phyloP scores from a whole-genome alignment of 2,329 filamentous ascomycete species.

The Paecilomyces formosus region DNA sequence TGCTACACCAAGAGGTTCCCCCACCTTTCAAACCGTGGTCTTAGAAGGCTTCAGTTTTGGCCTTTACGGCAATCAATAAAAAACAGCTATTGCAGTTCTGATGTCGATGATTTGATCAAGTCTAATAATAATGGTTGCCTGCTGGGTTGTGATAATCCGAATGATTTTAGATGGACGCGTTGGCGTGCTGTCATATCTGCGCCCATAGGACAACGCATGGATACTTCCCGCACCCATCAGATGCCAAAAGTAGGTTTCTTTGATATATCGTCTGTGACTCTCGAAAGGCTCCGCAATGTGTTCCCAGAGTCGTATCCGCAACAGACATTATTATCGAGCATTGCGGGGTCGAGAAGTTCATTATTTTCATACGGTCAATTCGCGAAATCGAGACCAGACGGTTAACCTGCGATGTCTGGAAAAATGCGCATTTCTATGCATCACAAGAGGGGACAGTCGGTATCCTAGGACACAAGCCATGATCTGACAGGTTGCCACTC shows the following conservation, averaged over 20 bases:
- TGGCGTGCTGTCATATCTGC: background rate
- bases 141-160: background rate
- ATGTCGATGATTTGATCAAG: background rate
- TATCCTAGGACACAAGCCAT: background rate
- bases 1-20: background rate
- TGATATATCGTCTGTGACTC: background rate
- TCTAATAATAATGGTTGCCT: background rate
- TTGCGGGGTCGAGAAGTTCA: background rate
- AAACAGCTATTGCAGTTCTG: background rate
- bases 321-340: background rate
- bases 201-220: background rate
- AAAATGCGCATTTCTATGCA: background rate
- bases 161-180: background rate
- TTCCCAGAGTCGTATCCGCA: background rate
- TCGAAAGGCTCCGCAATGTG: background rate
- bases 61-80: background rate
- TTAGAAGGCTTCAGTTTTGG: background rate
- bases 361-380: background rate
- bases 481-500: background rate
- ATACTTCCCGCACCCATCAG: background rate
- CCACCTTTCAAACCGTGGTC: background rate
- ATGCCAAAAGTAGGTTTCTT: background rate
- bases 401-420: background rate
- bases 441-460: background rate
- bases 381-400: background rate